Evolutionary conservation across 176 grass and related monocot genomes (phyloP).

Genomic region (Oryza coarctata): DNA sequence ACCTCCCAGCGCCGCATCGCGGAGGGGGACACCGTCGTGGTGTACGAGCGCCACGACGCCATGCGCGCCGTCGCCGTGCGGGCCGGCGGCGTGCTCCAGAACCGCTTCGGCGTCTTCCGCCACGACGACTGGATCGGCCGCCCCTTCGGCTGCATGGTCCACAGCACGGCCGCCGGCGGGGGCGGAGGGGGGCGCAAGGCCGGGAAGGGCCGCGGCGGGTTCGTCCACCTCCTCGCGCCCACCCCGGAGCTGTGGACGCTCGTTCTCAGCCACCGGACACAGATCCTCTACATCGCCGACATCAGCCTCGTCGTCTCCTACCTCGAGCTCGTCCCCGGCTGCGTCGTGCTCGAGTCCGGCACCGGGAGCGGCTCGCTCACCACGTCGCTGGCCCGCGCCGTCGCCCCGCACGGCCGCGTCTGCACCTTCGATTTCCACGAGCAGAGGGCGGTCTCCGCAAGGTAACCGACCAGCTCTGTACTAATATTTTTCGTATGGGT

Average conservation of each 20-base stretch:
- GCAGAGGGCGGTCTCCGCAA: slow-evolving; percentile 72
- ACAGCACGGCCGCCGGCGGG: slow-evolving; percentile 30
- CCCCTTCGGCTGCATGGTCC: slow-evolving; percentile 79
- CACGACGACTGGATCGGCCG: slow-evolving; percentile 81
- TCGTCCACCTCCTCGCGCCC: slow-evolving; percentile 71
- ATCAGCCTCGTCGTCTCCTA: slow-evolving; percentile 85
- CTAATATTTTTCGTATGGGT: neutral
- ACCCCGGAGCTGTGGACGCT: slow-evolving; percentile 93
- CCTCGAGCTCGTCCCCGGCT: slow-evolving; percentile 76
- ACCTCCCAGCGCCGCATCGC: slow-evolving; percentile 56
- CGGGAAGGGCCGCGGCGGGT: slow-evolving; percentile 43
- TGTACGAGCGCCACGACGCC: slow-evolving; percentile 70
- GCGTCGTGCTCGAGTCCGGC: slow-evolving; percentile 79
- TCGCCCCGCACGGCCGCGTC: slow-evolving; percentile 64
- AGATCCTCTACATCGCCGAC: slow-evolving; percentile 88
- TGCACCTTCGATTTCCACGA: slow-evolving; percentile 94
- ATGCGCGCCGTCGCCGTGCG: slow-evolving; percentile 67
- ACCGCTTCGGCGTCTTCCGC: slow-evolving; percentile 78
- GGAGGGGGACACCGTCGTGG: slow-evolving; percentile 78
- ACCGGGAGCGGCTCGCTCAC: slow-evolving; percentile 79
- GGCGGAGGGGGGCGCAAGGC: neutral
- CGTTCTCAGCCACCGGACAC: slow-evolving; percentile 85
- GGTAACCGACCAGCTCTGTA: slow-evolving; percentile 34
- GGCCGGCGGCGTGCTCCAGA: slow-evolving; percentile 59
- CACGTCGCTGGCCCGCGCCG: slow-evolving; percentile 72